phyloP scores from a whole-genome alignment of 768 basidiomycete species.

The Psilocybe cubensis region DNA sequence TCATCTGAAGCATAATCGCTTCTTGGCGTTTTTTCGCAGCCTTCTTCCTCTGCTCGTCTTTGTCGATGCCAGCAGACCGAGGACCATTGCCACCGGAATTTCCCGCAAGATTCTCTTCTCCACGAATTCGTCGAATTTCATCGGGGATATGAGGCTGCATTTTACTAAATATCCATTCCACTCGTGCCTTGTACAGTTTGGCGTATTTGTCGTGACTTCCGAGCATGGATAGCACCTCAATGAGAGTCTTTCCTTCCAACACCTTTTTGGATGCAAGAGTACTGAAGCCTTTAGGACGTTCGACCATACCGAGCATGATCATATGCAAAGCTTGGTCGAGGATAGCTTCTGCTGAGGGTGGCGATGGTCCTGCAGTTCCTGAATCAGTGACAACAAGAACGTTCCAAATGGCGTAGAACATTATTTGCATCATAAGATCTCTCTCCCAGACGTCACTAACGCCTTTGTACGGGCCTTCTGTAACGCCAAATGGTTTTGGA shows the following conservation, averaged over 20 bases:
- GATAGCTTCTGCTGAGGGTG: conserved; percentile 85
- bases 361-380: conserved; percentile 48
- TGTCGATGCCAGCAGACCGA: conserved; percentile 41
- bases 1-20: conserved; percentile 95
- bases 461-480: conserved; percentile 67
- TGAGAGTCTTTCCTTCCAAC: conserved; percentile 68
- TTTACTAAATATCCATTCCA: conserved; percentile 74
- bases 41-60: conserved; percentile 74
- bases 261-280: conserved; percentile 52
- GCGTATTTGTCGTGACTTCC: conserved; percentile 76
- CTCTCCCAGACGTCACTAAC: conserved; percentile 70
- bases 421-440: conserved; percentile 74
- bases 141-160: conserved; percentile 59
- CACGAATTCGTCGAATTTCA: conserved; percentile 46
- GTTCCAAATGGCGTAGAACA: conserved; percentile 83
- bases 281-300: conserved; percentile 67
- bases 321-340: conserved; percentile 89
- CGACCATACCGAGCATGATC: conserved; percentile 82
- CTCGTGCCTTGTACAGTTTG: conserved; percentile 68
- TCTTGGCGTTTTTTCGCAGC: conserved; percentile 92
- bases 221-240: conserved; percentile 75
- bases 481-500: conserved; percentile 70
- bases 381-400: conserved; percentile 68
- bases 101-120: conserved; percentile 4
- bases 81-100: conserved; percentile 48